Evolutionary conservation across 371 early-diverging fungal genomes (phyloP).

Genomic region (Mortierella sp.): DNA sequence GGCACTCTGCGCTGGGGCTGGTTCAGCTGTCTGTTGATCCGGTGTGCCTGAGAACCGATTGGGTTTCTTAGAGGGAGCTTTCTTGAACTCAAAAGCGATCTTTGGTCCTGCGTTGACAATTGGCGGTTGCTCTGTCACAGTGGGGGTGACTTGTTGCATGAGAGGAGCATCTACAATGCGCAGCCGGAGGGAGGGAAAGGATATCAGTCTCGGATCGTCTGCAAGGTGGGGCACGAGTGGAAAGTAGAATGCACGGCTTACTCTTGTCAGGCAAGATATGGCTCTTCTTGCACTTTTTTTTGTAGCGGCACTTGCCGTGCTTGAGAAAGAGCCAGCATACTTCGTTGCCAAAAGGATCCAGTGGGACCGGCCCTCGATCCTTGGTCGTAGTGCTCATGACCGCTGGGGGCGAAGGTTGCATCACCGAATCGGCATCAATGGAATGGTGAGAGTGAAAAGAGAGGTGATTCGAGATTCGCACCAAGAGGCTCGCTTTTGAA

Average conservation of each 20-base stretch:
- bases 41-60: background rate
- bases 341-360: conserved; percentile 44
- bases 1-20: too few species aligned
- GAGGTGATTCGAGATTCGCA: too few species aligned
- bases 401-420: background rate
- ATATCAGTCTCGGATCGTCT: too few species aligned
- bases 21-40: too few species aligned
- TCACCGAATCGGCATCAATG: too few species aligned
- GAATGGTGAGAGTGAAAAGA: too few species aligned
- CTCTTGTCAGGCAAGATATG: conserved; percentile 36
- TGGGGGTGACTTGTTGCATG: conserved; percentile 9
- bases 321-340: conserved; percentile 47
- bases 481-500: too few species aligned
- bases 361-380: conserved; percentile 14
- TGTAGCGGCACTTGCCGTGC: conserved; percentile 52
- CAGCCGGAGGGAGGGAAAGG: too few species aligned
- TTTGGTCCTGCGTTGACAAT: conserved; percentile 13
- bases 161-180: conserved; percentile 23
- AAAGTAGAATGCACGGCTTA: too few species aligned
- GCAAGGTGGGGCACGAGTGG: too few species aligned
- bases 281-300: conserved; percentile 49
- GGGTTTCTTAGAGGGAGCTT: background rate
- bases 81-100: conserved; percentile 26
- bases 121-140: conserved; percentile 5
- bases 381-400: conserved; percentile 20